Evolutionary conservation across 108 stramenopile species (phyloP).

Genomic region (Skeletonema potamos): DNA sequence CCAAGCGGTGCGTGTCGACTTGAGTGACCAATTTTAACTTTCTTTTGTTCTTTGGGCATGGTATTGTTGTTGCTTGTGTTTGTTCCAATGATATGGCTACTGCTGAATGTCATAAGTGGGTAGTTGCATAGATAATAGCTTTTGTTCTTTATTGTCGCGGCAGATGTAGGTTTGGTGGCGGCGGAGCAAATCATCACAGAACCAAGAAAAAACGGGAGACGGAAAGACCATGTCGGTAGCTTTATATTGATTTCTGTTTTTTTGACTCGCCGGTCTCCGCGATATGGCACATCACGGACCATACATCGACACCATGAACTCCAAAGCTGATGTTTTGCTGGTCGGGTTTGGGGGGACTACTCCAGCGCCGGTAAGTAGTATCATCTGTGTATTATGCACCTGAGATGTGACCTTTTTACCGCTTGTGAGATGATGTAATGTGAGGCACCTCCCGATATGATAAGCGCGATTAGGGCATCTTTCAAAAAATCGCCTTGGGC

Average conservation of each 20-base stretch:
- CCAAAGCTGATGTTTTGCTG: constrained; percentile 31
- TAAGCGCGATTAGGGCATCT: not conserved
- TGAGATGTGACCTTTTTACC: not conserved
- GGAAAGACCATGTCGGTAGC: not conserved
- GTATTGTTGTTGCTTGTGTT: not conserved
- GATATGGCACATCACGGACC: not conserved
- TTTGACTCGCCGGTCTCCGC: not conserved
- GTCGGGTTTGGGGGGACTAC: constrained; percentile 82
- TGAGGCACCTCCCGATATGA: too few species aligned
- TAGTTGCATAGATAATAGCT: not conserved
- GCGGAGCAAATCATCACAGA: too few species aligned
- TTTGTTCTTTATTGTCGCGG: constrained; percentile 3
- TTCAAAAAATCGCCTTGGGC: not conserved
- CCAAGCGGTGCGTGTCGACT: constrained; percentile 82
- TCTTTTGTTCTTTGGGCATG: constrained; percentile 48
- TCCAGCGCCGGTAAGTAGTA: constrained; percentile 50
- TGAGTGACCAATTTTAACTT: constrained; percentile 21
- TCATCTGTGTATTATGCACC: not conserved
- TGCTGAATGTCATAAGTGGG: not conserved
- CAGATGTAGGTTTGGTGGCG: not conserved
- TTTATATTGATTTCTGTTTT: not conserved
- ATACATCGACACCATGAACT: not conserved
- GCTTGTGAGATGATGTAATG: not conserved
- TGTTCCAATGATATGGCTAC: not conserved
- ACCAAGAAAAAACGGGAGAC: not conserved